Conservation (phyloP, 441 rosid species). For the Cnidoscolus chayamansa region DNA sequence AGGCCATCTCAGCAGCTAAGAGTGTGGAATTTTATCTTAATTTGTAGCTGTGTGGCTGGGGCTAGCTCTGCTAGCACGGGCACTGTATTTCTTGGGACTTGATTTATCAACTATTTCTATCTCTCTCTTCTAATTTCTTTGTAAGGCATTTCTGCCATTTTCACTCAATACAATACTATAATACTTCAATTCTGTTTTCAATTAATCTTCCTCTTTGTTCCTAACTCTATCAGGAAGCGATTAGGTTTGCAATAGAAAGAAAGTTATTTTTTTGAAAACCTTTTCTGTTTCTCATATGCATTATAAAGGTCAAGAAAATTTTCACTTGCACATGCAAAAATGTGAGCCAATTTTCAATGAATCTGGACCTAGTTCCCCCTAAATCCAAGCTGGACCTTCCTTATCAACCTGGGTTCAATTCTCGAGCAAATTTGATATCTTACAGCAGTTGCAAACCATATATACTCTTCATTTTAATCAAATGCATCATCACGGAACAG, state of each 20-base stretch:
- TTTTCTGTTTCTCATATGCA: not conserved
- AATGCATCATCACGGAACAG: not conserved
- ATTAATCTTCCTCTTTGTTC: too few species aligned
- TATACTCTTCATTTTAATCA: not conserved
- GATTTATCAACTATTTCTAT: too few species aligned
- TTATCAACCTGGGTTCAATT: not conserved
- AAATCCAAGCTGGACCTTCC: not conserved
- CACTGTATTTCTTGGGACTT: too few species aligned
- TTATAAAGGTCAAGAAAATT: not conserved
- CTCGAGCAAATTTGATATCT: not conserved
- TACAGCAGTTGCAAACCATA: not conserved
- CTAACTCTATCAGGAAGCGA: not conserved
- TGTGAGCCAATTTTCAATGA: not conserved
- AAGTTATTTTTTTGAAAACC: not conserved
- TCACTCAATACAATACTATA: too few species aligned
- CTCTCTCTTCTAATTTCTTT: too few species aligned
- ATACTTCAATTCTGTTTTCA: too few species aligned
- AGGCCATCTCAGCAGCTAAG: too few species aligned
- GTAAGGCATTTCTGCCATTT: too few species aligned
- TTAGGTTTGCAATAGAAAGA: not conserved
- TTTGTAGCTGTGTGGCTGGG: too few species aligned
- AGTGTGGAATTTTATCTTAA: too few species aligned
- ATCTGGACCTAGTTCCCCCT: not conserved
- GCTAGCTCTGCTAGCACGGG: too few species aligned
- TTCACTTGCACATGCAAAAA: not conserved